Base-by-base conservation (phyloP, 305 asterid genomes). In the Fraxinus velutina region DNA sequence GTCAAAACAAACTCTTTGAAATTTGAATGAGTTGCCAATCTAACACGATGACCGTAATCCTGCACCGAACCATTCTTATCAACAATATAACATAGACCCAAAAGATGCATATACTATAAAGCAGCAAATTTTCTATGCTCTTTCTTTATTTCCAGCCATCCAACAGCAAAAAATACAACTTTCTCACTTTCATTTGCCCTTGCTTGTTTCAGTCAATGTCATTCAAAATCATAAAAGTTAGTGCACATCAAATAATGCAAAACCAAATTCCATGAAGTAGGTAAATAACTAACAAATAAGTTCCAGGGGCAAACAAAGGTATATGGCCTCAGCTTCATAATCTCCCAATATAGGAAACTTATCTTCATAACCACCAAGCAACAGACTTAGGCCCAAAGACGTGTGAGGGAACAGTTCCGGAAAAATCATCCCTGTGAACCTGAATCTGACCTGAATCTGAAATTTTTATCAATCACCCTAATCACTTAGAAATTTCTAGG, bases 1-100 rank as follows among this genome's bases (percentile, higher is more conserved):
- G 97, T 88, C 93, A 95, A 80, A 82, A 95, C 99, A 87, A 95
- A 95, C 92, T 93, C 99, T 87, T 92, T 93, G 86, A 93, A 95
- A 89, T 95, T 95, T 86, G 96, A 91, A 88, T 95, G 99, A 81
- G 96, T 93, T 39, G 99, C 99, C 90, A 93, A 88, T 88, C 99
- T 91, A 66, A 95, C 97, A 81, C 97, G 97, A 83, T 95, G 98
- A 5, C 98, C 98, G 81, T 89, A 95, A 79, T 95, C 99, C 99
- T 95, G 96, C 96, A 92, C 80, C 80, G 78, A 82, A 86, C 42
- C 50, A 86, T 78, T 83, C 52, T 81, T 81, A 82, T 89, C 89
- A 91, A 83, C 50, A 75, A 83, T 83, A 80, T 81, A 78, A 79
- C 24, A 82, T 34, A 80, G 52, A 50, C 64, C 33, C 34, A 5